Evolutionary conservation across 108 stramenopile species (phyloP).

Genomic region (Pseudonitzschia multistriata): DNA sequence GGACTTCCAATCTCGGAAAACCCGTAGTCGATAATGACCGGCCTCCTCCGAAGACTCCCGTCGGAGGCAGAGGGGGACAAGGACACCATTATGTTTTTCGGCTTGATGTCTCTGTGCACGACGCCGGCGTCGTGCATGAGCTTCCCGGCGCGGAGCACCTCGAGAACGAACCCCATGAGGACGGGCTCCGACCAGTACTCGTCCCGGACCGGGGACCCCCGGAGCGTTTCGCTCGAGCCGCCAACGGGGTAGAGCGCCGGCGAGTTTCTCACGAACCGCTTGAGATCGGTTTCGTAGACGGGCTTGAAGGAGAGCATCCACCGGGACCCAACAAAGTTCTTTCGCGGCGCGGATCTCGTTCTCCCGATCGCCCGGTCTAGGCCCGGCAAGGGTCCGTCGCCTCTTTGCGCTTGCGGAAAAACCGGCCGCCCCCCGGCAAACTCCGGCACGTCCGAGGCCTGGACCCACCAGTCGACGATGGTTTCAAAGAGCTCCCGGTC

Average conservation of each 20-base stretch:
- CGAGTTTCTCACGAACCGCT: conserved; percentile 1
- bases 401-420: background rate
- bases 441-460: conserved; percentile 11
- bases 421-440: background rate
- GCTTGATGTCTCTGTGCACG: conserved; percentile 81
- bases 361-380: too few relatives aligned
- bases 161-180: conserved; percentile 4
- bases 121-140: conserved; percentile 32
- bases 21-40: conserved; percentile 34
- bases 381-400: too few relatives aligned
- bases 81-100: conserved; percentile 74
- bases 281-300: conserved; percentile 27
- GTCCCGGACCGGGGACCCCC: too few relatives aligned
- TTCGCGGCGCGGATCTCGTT: conserved; percentile 1
- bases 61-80: background rate
- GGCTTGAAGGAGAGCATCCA: conserved; percentile 28
- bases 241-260: background rate
- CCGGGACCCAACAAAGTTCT: conserved; percentile 7
- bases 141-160: conserved; percentile 15
- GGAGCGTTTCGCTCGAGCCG: background rate
- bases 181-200: background rate
- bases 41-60: background rate
- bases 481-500: conserved; percentile 19
- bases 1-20: conserved; percentile 14
- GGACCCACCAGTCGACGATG: conserved; percentile 26